These are phyloP conservation scores for Phyllosticta paracitricarpa DNA, from an alignment of 2,329 filamentous ascomycete genomes.

Conservation along the genomic window DNA sequence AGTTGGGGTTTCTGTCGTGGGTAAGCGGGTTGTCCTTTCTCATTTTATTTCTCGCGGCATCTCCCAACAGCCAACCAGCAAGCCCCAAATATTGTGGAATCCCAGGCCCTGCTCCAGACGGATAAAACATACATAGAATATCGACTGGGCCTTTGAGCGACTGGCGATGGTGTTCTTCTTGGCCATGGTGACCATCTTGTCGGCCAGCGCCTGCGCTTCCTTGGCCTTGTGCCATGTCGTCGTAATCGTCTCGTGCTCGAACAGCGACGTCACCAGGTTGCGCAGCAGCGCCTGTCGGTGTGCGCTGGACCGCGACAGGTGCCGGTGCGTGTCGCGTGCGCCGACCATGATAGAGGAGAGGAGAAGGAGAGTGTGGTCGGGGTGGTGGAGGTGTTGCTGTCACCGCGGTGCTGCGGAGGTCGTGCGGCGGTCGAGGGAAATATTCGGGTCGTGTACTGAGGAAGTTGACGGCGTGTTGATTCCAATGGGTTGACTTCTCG, in stretches of 20 bases:
- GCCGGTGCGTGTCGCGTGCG: conserved; percentile 72
- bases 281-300: conserved; percentile 88
- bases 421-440: not conserved
- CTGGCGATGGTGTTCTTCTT: conserved; percentile 87
- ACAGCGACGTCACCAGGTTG: conserved; percentile 90
- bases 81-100: no score
- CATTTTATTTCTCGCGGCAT: no score
- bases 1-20: conserved; percentile 44
- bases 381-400: not conserved
- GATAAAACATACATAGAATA: conserved; percentile 64
- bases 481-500: no score
- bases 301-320: conserved; percentile 73
- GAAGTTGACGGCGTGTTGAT: not conserved
- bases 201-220: conserved; percentile 85
- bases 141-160: conserved; percentile 61
- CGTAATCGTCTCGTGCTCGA: conserved; percentile 84
- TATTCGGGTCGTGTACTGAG: not conserved
- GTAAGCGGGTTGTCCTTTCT: conserved; percentile 23
- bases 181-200: conserved; percentile 86
- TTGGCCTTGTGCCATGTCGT: conserved; percentile 97
- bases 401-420: conserved; percentile 3
- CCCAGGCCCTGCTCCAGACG: conserved; percentile 11
- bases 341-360: conserved; percentile 60
- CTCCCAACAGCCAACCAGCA: no score
- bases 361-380: not conserved